Conservation (phyloP, 306 rosid species). For the Potentilla sterilis region DNA sequence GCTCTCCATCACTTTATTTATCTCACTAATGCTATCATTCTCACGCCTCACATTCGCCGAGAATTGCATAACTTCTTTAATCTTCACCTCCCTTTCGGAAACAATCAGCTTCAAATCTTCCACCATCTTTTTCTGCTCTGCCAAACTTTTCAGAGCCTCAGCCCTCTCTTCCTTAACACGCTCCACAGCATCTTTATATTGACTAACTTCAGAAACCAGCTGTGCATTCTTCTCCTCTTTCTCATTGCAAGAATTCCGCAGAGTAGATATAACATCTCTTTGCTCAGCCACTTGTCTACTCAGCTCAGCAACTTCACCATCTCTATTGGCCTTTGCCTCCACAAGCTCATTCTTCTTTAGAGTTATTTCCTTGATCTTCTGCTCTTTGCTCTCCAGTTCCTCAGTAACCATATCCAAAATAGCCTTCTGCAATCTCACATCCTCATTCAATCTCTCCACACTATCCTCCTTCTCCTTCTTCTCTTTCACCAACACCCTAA, state of each 20-base stretch:
- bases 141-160: slow-evolving; percentile 31
- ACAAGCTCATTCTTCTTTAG: slow-evolving; percentile 38
- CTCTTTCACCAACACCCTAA: slow-evolving; percentile 28
- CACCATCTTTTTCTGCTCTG: slow-evolving; percentile 46
- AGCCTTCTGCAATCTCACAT: slow-evolving; percentile 10
- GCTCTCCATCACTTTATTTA: slow-evolving; percentile 32
- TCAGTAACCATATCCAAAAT: slow-evolving; percentile 19
- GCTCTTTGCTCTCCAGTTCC: slow-evolving; percentile 33
- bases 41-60: slow-evolving; percentile 31
- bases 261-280: slow-evolving; percentile 24
- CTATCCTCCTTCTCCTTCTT: slow-evolving; percentile 42
- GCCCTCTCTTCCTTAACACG: slow-evolving; percentile 25
- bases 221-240: slow-evolving; percentile 34
- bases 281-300: slow-evolving; percentile 27
- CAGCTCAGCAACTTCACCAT: slow-evolving; percentile 41
- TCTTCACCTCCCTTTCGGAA: slow-evolving; percentile 32
- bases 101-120: slow-evolving; percentile 35
- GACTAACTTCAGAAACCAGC: slow-evolving; percentile 37
- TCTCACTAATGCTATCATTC: slow-evolving; percentile 30
- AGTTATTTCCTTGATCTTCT: slow-evolving; percentile 29
- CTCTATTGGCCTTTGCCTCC: slow-evolving; percentile 30
- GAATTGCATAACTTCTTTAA: slow-evolving; percentile 35
- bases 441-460: slow-evolving; percentile 35
- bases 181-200: slow-evolving; percentile 22
- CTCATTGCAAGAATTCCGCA: slow-evolving; percentile 23